A percentile compares a stretch with the other conserved stretches of the same genome.
phyloP scores from a whole-genome alignment of 768 basidiomycete species.

The Boletus rubescentipes region DNA sequence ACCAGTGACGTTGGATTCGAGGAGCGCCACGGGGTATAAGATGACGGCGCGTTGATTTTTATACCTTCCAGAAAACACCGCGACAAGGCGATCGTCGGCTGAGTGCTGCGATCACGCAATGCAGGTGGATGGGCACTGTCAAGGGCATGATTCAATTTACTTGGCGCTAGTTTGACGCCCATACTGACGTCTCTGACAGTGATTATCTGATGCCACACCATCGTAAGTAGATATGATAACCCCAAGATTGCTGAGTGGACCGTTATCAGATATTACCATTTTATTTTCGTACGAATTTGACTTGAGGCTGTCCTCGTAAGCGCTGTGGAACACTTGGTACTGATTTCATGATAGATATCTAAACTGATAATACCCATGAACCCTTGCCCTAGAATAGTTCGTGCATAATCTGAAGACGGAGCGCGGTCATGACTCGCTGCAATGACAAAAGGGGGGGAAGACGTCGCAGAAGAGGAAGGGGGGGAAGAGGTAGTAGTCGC shows the following conservation, averaged over 20 bases:
- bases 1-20: background rate
- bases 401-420: background rate
- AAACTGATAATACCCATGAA: background rate
- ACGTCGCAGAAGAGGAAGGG: no score
- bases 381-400: slow-evolving; percentile 1
- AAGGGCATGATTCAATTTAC: background rate
- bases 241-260: background rate
- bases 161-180: background rate
- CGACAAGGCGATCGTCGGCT: background rate
- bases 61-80: background rate
- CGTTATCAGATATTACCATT: background rate
- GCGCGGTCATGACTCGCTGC: no score
- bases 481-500: no score
- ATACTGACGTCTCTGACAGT: background rate
- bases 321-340: no score
- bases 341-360: background rate
- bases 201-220: background rate
- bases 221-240: no score
- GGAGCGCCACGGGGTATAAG: background rate
- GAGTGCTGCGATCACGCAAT: background rate
- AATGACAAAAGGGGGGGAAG: no score
- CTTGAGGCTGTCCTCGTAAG: no score
- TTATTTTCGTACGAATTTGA: background rate
- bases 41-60: background rate
- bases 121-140: background rate